Evolutionary conservation across 257 asterid genomes (phyloP).

Genomic region (Paraleonurus japonicus): DNA sequence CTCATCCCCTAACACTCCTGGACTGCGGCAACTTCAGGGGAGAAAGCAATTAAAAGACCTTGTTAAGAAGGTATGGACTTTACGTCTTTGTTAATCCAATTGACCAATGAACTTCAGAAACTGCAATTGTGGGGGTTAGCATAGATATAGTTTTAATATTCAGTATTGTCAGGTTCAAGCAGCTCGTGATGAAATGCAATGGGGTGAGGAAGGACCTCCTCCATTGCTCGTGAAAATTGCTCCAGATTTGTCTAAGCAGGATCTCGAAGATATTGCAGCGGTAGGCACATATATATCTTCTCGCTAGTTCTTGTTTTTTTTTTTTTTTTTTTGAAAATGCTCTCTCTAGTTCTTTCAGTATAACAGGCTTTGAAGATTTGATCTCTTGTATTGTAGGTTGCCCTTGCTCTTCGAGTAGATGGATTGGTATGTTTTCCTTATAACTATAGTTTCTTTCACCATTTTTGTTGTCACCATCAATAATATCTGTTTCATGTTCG

Average conservation of each 20-base stretch:
- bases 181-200: slow-evolving; percentile 99
- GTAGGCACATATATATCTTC: slow-evolving; percentile 42
- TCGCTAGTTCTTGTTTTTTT: too few species aligned
- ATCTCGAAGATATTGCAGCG: slow-evolving; percentile 96
- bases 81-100: slow-evolving; percentile 7
- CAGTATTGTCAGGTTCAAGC: slow-evolving; percentile 71
- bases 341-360: background rate
- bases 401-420: slow-evolving; percentile 88
- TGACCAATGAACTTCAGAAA: background rate
- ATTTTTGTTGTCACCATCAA: too few species aligned
- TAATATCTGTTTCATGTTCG: too few species aligned
- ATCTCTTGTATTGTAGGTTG: slow-evolving; percentile 62
- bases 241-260: slow-evolving; percentile 91
- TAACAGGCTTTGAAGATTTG: slow-evolving; percentile 21
- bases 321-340: too few species aligned
- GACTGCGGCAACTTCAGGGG: slow-evolving; percentile 96
- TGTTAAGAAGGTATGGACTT: slow-evolving; percentile 76
- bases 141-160: slow-evolving; percentile 7
- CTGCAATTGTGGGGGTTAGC: too few species aligned
- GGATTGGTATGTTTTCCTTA: slow-evolving; percentile 72
- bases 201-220: slow-evolving; percentile 99
- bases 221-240: slow-evolving; percentile 96
- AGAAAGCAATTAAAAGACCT: slow-evolving; percentile 96
- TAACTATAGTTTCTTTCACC: background rate
- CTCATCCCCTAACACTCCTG: slow-evolving; percentile 98